Percentiles rank a stretch among this genome's conserved stretches.
Evolutionary conservation across 495 filamentous ascomycete species (phyloP).

Genomic region (Podospora pseudopauciseta): DNA sequence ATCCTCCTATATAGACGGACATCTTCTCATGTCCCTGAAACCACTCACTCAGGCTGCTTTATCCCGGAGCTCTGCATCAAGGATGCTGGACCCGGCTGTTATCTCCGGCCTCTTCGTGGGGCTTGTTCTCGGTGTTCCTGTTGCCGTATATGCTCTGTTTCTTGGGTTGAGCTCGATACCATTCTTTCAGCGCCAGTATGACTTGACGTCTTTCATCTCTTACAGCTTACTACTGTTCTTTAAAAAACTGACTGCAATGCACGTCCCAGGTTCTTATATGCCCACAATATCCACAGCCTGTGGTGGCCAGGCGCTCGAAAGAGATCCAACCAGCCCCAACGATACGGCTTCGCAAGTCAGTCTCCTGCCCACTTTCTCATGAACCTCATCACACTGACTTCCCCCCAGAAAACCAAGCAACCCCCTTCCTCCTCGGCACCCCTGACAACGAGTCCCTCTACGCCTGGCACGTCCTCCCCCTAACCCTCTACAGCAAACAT

Average conservation of each 20-base stretch:
- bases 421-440: constrained; percentile 60
- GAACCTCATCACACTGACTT: neutral
- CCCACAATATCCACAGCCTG: constrained; percentile 65
- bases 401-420: constrained; percentile 59
- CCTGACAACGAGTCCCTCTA: constrained; percentile 56
- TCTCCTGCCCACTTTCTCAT: neutral
- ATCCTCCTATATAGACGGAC: no score
- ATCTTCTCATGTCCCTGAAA: no score
- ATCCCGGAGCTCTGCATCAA: neutral
- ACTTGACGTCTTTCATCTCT: constrained; percentile 9
- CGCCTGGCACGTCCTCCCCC: constrained; percentile 69
- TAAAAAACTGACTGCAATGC: neutral
- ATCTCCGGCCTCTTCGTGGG: constrained; percentile 24
- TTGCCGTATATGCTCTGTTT: constrained; percentile 44
- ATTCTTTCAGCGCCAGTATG: constrained; percentile 59
- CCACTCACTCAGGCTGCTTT: no score
- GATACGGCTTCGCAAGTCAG: constrained; percentile 80
- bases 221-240: neutral
- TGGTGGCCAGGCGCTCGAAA: constrained; percentile 49
- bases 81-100: neutral
- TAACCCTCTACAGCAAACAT: constrained; percentile 59
- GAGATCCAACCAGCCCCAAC: constrained; percentile 66
- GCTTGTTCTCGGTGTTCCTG: constrained; percentile 41
- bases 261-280: constrained; percentile 67
- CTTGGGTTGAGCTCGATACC: constrained; percentile 46